Evolutionary conservation across 805 yeast species (phyloP).

Genomic region (Suhomyces sp.): DNA sequence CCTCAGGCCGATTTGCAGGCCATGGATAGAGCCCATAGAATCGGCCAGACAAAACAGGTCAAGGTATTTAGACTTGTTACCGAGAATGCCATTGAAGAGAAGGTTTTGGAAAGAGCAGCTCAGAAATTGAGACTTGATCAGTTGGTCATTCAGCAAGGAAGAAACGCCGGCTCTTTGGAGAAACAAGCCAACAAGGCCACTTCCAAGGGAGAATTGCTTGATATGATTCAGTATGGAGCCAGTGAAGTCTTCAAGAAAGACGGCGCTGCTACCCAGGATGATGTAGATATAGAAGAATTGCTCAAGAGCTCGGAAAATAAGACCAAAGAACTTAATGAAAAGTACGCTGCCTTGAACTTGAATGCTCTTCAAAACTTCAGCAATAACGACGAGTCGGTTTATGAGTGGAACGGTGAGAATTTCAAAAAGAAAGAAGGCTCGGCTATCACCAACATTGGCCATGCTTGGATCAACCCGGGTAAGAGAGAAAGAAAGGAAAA

Average conservation of each 20-base stretch:
- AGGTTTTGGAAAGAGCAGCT: conserved; percentile 76
- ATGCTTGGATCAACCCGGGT: conserved; percentile 80
- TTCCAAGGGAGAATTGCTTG: conserved; percentile 68
- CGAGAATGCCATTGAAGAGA: conserved; percentile 81
- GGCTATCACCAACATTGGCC: conserved; percentile 47
- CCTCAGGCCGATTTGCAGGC: conserved; percentile 89
- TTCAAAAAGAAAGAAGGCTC: conserved; percentile 62
- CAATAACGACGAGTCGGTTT: conserved; percentile 59
- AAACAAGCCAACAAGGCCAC: conserved; percentile 38
- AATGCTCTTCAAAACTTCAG: conserved; percentile 77
- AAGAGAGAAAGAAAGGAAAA: conserved; percentile 82
- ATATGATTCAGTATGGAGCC: conserved; percentile 85
- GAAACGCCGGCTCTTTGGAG: conserved; percentile 34
- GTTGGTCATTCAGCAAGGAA: conserved; percentile 77
- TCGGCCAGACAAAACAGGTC: conserved; percentile 83
- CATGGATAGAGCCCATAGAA: conserved; percentile 87
- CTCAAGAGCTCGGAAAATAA: conserved; percentile 60
- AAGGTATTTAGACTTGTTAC: conserved; percentile 75
- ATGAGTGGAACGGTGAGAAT: conserved; percentile 86
- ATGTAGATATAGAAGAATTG: conserved; percentile 57
- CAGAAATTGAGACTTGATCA: conserved; percentile 78
- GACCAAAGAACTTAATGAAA: conserved; percentile 58
- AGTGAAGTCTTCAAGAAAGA: conserved; percentile 50
- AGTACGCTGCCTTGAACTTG: conserved; percentile 65
- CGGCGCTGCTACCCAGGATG: conserved; percentile 24